These are phyloP conservation scores for Phalaenopsis equestris DNA, from an alignment of 106 monocot genomes.

Conservation along the genomic window DNA sequence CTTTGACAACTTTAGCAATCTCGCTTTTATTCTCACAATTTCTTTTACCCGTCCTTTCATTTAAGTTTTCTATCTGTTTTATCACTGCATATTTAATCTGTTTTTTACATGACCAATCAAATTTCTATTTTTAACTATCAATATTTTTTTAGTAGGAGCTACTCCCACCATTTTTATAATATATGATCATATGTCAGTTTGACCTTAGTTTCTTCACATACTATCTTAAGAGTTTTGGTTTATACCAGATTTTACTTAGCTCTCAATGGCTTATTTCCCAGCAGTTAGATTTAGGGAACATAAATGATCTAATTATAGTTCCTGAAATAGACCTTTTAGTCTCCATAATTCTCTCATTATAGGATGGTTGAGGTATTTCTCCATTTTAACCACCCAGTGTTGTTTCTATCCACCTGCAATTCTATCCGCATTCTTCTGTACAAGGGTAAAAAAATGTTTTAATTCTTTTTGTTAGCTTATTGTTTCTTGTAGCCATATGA, in stretches of 20 bases:
- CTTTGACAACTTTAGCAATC: too few species aligned
- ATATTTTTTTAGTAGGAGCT: too few species aligned
- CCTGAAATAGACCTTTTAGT: not conserved
- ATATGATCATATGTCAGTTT: not conserved
- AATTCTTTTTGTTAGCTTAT: not conserved
- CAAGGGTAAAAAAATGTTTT: not conserved
- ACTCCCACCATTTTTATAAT: not conserved
- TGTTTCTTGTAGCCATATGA: not conserved
- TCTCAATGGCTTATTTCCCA: not conserved
- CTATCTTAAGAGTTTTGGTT: not conserved
- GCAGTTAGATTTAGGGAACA: not conserved
- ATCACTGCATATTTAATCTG: too few species aligned
- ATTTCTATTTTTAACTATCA: too few species aligned
- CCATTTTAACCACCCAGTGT: not conserved
- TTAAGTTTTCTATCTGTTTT: too few species aligned
- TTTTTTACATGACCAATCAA: too few species aligned
- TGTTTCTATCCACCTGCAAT: not conserved
- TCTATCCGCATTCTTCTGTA: not conserved
- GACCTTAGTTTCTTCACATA: not conserved
- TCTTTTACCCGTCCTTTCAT: too few species aligned
- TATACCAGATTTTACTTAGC: not conserved
- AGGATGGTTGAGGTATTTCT: not conserved
- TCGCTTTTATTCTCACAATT: too few species aligned
- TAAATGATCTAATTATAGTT: not conserved
- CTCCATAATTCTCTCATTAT: not conserved